Evolutionary conservation across 495 filamentous ascomycete species (phyloP).

Genomic region (Podospora tetraspora): DNA sequence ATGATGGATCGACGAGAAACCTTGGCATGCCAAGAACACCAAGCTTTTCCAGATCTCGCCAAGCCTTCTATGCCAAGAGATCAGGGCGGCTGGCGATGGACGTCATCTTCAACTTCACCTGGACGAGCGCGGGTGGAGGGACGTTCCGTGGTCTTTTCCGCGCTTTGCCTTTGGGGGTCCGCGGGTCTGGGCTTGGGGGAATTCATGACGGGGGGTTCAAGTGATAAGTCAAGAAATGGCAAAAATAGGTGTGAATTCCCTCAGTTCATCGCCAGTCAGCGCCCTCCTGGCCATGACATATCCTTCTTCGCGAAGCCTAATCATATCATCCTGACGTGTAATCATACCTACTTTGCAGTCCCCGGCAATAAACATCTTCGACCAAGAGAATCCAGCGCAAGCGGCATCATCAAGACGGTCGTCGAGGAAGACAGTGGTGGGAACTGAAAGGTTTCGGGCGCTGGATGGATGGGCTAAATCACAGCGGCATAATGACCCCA

Average conservation of each 20-base stretch:
- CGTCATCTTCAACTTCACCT: conserved; percentile 13
- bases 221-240: background rate
- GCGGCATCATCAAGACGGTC: background rate
- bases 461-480: too few species aligned
- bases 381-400: background rate
- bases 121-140: background rate
- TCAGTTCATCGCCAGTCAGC: background rate
- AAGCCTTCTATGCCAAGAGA: conserved; percentile 31
- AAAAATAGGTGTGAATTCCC: background rate
- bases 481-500: background rate
- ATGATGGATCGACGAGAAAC: background rate
- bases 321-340: background rate
- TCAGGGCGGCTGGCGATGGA: conserved; percentile 16
- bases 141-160: background rate
- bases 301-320: background rate
- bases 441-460: too few species aligned
- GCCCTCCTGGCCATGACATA: background rate
- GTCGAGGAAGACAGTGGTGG: background rate
- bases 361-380: background rate
- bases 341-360: background rate
- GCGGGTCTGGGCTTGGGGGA: background rate
- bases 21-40: conserved; percentile 16
- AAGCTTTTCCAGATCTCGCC: conserved; percentile 17
- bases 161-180: background rate
- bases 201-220: background rate